Conservation (phyloP, 192 early-diverging fungal species). For the Tieghemiomyces parasiticus region DNA sequence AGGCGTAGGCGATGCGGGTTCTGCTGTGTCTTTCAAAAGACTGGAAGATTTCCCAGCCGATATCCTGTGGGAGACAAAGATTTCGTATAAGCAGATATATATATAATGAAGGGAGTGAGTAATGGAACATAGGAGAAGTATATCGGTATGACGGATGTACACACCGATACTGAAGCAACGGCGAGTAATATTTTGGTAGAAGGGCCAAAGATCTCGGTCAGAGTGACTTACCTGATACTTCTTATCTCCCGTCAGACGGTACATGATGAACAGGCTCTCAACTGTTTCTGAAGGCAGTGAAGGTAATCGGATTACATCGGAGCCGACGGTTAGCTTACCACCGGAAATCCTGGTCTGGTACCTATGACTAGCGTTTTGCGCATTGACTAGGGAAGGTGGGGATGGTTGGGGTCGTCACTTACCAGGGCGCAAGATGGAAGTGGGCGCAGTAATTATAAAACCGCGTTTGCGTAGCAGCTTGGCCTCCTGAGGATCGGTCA, state of each 20-base stretch:
- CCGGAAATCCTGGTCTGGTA: not conserved
- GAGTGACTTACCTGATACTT: constrained; percentile 38
- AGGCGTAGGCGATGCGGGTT: constrained; percentile 32
- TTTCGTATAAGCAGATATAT: not conserved
- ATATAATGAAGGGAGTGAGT: not conserved
- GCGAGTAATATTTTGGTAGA: not conserved
- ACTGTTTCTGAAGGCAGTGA: constrained; percentile 53
- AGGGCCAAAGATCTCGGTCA: not conserved
- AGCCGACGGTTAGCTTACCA: not conserved
- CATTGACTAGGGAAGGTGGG: not conserved
- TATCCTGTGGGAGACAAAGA: not conserved
- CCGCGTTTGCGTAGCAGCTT: constrained; percentile 26
- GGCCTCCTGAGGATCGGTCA: constrained; percentile 9
- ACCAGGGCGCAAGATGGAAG: not conserved
- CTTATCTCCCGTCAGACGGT: constrained; percentile 66
- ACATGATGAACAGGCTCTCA: constrained; percentile 79
- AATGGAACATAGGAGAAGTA: not conserved
- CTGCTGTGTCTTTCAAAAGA: constrained; percentile 68
- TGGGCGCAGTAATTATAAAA: constrained; percentile 34
- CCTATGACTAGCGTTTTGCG: not conserved
- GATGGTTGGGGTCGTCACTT: not conserved
- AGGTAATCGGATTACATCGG: not conserved
- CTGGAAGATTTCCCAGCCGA: constrained; percentile 12
- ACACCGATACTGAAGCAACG: not conserved
- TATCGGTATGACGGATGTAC: not conserved